Conservation (phyloP, 345 rosid species). For the Camelina neglecta region DNA sequence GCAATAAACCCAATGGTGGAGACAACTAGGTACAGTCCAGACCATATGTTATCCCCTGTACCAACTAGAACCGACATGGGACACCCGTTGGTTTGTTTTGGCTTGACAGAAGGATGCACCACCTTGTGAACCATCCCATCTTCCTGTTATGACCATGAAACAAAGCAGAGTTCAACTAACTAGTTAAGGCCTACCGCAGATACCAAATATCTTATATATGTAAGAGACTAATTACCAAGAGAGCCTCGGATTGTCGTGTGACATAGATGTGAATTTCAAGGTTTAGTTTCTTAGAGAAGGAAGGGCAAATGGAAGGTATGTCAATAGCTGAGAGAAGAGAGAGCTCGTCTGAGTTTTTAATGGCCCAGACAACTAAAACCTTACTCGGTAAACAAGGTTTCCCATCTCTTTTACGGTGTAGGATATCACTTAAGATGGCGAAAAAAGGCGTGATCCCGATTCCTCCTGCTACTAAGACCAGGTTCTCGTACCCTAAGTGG, state of each 20-base stretch:
- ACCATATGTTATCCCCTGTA: constrained; percentile 73
- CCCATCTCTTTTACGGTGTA: constrained; percentile 68
- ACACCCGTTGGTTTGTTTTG: constrained; percentile 49
- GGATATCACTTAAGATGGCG: constrained; percentile 79
- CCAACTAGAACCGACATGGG: constrained; percentile 82
- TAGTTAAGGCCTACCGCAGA: neutral
- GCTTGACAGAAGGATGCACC: constrained; percentile 42
- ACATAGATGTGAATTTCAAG: constrained; percentile 63
- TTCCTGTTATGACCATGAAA: constrained; percentile 59
- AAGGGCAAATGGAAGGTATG: constrained; percentile 66
- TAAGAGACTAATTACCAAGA: constrained; percentile 53
- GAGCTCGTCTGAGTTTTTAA: constrained; percentile 78
- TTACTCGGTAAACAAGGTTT: constrained; percentile 71
- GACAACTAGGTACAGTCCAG: constrained; percentile 64
- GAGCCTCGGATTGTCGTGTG: constrained; percentile 77
- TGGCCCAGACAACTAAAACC: constrained; percentile 78
- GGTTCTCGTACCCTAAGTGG: constrained; percentile 86
- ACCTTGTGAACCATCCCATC: constrained; percentile 55
- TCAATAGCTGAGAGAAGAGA: constrained; percentile 66
- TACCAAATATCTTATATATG: neutral
- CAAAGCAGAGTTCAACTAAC: constrained; percentile 6
- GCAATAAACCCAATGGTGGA: constrained; percentile 65
- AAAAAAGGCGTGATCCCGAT: constrained; percentile 91
- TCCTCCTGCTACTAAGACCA: constrained; percentile 90
- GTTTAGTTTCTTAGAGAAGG: constrained; percentile 55